phyloP scores from a whole-genome alignment of 805 yeast species.

The Kazachstania kunashirensis region DNA sequence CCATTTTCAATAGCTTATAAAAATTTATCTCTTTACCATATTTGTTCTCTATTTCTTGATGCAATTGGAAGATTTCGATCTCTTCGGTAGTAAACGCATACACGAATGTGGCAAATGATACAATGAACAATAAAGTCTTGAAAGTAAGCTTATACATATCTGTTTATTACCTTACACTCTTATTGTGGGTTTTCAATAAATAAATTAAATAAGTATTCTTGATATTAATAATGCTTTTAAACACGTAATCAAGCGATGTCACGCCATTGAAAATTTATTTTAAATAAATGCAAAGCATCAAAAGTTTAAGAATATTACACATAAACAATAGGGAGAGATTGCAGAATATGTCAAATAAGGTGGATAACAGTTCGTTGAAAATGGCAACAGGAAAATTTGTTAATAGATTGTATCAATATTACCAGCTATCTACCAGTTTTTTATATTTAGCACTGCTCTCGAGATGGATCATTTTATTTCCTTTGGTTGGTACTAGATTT shows the following conservation, averaged over 20 bases:
- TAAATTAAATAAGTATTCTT: too few species aligned
- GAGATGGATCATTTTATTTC: conserved; percentile 44
- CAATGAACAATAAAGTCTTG: too few species aligned
- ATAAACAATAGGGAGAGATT: neutral
- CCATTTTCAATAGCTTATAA: conserved; percentile 59
- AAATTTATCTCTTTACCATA: conserved; percentile 54
- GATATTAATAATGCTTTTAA: too few species aligned
- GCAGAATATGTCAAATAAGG: neutral
- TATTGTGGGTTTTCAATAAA: too few species aligned
- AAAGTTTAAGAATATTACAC: neutral
- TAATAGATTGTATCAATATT: conserved; percentile 21
- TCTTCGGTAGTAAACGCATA: conserved; percentile 58
- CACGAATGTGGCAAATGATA: conserved; percentile 18
- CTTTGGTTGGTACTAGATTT: conserved; percentile 55
- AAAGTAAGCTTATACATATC: too few species aligned
- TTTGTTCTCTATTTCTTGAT: conserved; percentile 52
- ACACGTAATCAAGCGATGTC: too few species aligned
- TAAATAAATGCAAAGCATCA: neutral
- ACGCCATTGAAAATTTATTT: too few species aligned
- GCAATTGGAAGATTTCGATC: conserved; percentile 68
- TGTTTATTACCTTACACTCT: too few species aligned
- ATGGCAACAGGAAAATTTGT: conserved; percentile 6
- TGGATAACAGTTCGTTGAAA: neutral
- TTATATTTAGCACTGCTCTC: conserved; percentile 25
- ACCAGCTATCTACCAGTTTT: conserved; percentile 19